A percentile compares a stretch with the other conserved stretches of the same genome.
phyloP scores from a whole-genome alignment of 495 filamentous ascomycete species.

The Penicillium soppii region DNA sequence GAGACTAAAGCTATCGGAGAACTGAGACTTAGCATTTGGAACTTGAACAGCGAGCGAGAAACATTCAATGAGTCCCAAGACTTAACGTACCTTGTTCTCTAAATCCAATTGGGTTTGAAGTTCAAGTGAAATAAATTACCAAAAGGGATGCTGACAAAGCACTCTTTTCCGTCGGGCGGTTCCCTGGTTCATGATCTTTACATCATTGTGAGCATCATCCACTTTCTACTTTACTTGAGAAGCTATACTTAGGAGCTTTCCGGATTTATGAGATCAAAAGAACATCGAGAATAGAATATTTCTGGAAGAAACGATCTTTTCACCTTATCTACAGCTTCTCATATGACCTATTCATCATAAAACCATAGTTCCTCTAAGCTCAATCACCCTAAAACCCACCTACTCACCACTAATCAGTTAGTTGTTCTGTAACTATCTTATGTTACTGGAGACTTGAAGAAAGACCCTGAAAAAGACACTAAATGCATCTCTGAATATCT shows the following conservation, averaged over 20 bases:
- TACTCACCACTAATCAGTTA: neutral
- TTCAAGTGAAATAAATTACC: neutral
- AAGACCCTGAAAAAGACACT: no score
- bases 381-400: no score
- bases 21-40: neutral
- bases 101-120: neutral
- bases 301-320: neutral
- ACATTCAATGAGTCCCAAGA: neutral
- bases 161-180: neutral
- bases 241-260: no score
- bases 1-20: neutral
- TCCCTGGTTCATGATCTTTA: constrained; percentile 20
- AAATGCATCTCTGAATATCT: no score
- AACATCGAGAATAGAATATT: neutral
- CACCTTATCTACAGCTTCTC: neutral
- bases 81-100: neutral
- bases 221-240: constrained; percentile 13
- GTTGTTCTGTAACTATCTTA: neutral
- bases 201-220: constrained; percentile 40
- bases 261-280: no score
- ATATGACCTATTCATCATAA: neutral
- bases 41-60: neutral
- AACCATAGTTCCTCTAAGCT: no score
- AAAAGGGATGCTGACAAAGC: no score
- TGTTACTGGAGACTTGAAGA: no score